phyloP scores from a whole-genome alignment of 805 yeast genomes.

The Candida andamanensis region DNA sequence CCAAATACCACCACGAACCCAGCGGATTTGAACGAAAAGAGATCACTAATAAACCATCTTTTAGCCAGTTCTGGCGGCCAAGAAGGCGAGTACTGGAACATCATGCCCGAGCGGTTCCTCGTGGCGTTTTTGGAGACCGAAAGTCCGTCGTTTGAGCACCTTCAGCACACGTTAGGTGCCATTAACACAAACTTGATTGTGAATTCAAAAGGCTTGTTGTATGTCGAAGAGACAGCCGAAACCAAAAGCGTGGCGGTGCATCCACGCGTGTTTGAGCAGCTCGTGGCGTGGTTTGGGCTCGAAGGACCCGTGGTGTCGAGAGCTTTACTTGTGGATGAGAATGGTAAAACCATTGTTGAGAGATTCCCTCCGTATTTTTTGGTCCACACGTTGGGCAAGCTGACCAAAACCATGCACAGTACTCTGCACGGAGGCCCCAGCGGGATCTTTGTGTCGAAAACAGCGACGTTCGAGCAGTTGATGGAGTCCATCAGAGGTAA shows the following conservation, averaged over 20 bases:
- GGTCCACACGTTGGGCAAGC: slow-evolving; percentile 24
- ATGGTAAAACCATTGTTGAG: slow-evolving; percentile 28
- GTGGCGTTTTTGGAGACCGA: slow-evolving; percentile 32
- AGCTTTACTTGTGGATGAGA: slow-evolving; percentile 19
- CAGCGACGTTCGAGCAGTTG: slow-evolving; percentile 30
- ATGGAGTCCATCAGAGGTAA: slow-evolving; percentile 20
- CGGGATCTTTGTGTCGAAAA: slow-evolving; percentile 24
- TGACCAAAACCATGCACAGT: slow-evolving; percentile 4
- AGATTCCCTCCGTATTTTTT: slow-evolving; percentile 31
- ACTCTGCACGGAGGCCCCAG: no score
- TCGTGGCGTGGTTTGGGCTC: slow-evolving; percentile 53
- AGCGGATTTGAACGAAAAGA: slow-evolving; percentile 11
- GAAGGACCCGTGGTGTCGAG: slow-evolving; percentile 32
- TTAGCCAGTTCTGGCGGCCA: slow-evolving; percentile 9
- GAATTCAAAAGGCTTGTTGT: slow-evolving; percentile 42
- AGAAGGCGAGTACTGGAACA: slow-evolving; percentile 47
- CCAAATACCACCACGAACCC: neutral
- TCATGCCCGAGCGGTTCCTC: slow-evolving; percentile 46
- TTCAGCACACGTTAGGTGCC: slow-evolving; percentile 37
- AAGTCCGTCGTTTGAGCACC: slow-evolving; percentile 20
- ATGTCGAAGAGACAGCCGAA: slow-evolving; percentile 16
- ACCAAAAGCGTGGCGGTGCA: slow-evolving; percentile 26
- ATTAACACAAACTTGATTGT: slow-evolving; percentile 42
- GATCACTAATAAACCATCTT: slow-evolving; percentile 17
- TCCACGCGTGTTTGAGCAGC: slow-evolving; percentile 38